A percentile compares a stretch with the other conserved stretches of the same genome.
Evolutionary conservation across 192 early-diverging fungal genomes (phyloP).

Genomic region (Backusella parvicylindrica): DNA sequence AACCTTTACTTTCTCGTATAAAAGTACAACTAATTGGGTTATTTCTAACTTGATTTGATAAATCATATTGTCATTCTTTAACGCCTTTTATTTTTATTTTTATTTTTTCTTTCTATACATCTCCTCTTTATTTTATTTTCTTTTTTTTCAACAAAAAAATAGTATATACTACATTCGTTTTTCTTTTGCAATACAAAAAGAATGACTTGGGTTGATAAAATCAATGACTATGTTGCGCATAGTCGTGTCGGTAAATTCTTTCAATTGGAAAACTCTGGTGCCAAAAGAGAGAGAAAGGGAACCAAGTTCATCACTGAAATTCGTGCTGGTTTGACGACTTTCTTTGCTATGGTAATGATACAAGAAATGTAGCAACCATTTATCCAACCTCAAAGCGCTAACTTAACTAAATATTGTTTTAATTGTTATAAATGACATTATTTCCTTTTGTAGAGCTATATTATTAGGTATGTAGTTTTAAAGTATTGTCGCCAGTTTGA

Average conservation of each 20-base stretch:
- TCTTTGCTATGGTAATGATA: slow-evolving; percentile 33
- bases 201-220: slow-evolving; percentile 45
- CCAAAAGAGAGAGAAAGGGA: slow-evolving; percentile 50
- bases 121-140: too few species aligned
- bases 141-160: background rate
- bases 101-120: background rate
- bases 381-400: too few species aligned
- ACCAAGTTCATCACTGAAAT: slow-evolving; percentile 66
- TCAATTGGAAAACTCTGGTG: slow-evolving; percentile 58
- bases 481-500: background rate
- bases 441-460: slow-evolving; percentile 47
- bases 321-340: slow-evolving; percentile 58
- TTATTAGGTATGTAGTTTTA: background rate
- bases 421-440: slow-evolving; percentile 42
- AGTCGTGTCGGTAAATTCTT: slow-evolving; percentile 60
- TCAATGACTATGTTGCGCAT: slow-evolving; percentile 56
- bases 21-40: background rate
- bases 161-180: background rate
- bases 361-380: background rate
- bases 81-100: background rate
- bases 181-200: background rate
- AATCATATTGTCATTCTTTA: background rate
- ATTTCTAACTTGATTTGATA: background rate
- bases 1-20: background rate
- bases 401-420: background rate